phyloP scores from a whole-genome alignment of 202 grass and related monocot species.

The Musa balbisiana region DNA sequence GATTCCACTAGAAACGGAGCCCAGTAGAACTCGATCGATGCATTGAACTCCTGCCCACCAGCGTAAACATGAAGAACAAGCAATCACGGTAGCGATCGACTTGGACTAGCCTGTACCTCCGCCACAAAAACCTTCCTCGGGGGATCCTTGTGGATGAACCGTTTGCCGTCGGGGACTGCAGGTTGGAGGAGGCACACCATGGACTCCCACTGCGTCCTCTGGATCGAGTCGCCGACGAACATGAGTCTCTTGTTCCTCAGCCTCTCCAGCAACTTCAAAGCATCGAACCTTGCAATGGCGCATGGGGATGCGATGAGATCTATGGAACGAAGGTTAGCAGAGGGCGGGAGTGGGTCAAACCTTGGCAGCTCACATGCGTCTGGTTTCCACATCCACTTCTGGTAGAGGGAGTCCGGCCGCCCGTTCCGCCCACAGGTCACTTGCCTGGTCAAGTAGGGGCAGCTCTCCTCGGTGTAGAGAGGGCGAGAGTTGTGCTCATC shows the following conservation, averaged over 20 bases:
- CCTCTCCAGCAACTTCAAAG: background rate
- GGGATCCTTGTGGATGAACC: slow-evolving; percentile 17
- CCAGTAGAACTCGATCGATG: slow-evolving; percentile 23
- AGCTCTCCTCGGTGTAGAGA: slow-evolving; percentile 55
- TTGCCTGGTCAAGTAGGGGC: slow-evolving; percentile 70
- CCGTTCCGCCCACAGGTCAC: slow-evolving; percentile 47
- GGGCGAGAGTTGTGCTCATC: slow-evolving; percentile 49
- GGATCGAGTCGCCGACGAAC: slow-evolving; percentile 23
- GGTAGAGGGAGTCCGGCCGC: slow-evolving; percentile 51
- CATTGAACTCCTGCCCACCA: slow-evolving; percentile 15
- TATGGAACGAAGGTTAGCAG: background rate
- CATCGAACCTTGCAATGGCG: slow-evolving; percentile 8
- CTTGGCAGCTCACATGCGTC: slow-evolving; percentile 52
- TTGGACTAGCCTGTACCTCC: background rate
- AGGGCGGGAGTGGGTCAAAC: slow-evolving; percentile 17
- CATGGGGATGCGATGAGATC: background rate
- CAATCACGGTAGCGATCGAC: no score
- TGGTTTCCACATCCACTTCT: slow-evolving; percentile 66
- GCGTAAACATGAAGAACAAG: no score
- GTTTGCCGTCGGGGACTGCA: background rate
- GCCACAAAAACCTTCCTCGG: slow-evolving; percentile 15
- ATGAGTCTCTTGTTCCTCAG: slow-evolving; percentile 20
- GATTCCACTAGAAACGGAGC: slow-evolving; percentile 18
- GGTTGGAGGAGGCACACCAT: slow-evolving; percentile 15
- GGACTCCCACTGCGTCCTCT: slow-evolving; percentile 23